Evolutionary conservation across 2,329 filamentous ascomycete species (phyloP).

Genomic region (Ustulina deusta): DNA sequence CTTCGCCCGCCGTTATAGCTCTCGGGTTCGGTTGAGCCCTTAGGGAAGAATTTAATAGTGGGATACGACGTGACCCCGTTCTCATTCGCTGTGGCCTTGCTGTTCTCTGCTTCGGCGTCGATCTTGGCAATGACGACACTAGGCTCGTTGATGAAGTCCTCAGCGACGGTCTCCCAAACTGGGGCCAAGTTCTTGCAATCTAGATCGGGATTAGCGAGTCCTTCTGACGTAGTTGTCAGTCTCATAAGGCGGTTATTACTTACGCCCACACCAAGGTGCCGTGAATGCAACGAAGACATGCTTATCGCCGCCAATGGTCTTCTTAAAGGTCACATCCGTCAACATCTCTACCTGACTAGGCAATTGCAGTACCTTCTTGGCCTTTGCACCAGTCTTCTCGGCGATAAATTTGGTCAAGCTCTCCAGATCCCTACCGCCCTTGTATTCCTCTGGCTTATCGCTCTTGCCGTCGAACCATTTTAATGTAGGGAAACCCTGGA

Average conservation of each 20-base stretch:
- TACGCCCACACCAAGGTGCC: slow-evolving; percentile 98
- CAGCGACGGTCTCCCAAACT: slow-evolving; percentile 87
- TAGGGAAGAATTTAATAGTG: slow-evolving; percentile 97
- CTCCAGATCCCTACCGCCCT: slow-evolving; percentile 87
- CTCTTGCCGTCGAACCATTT: slow-evolving; percentile 99
- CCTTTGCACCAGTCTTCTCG: slow-evolving; percentile 87
- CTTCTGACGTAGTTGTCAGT: background rate
- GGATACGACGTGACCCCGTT: slow-evolving; percentile 89
- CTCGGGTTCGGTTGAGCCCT: slow-evolving; percentile 78
- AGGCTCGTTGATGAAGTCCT: slow-evolving; percentile 81
- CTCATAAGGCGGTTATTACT: slow-evolving; percentile 57
- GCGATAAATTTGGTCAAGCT: slow-evolving; percentile 83
- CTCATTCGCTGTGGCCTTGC: slow-evolving; percentile 78
- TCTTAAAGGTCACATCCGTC: slow-evolving; percentile 81
- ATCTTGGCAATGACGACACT: slow-evolving; percentile 92
- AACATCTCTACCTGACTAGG: slow-evolving; percentile 83
- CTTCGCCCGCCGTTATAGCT: slow-evolving; percentile 80
- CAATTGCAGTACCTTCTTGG: slow-evolving; percentile 79
- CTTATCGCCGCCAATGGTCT: slow-evolving; percentile 84
- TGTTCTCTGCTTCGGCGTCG: slow-evolving; percentile 88
- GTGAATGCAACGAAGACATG: slow-evolving; percentile 96
- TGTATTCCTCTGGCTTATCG: slow-evolving; percentile 86
- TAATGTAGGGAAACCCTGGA: slow-evolving; percentile 95
- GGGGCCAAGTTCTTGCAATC: slow-evolving; percentile 98
- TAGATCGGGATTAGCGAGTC: slow-evolving; percentile 55